These are phyloP conservation scores for Pyrenophora teres DNA, from an alignment of 2,329 filamentous ascomycete genomes.

Conservation along the genomic window DNA sequence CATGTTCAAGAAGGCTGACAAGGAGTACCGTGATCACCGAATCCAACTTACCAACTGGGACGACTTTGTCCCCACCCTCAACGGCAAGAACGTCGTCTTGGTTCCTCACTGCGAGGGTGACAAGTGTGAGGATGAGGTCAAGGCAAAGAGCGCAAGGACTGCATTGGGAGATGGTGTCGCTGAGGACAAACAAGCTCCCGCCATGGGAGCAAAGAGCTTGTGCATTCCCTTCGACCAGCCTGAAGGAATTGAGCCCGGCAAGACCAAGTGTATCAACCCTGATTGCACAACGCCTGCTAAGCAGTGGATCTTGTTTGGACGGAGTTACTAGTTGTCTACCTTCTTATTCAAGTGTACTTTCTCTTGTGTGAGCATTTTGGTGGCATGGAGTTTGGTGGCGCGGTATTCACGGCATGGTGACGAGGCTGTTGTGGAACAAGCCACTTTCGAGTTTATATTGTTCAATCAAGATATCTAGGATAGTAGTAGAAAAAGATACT, in stretches of 20 bases:
- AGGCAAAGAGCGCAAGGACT: slow-evolving; percentile 83
- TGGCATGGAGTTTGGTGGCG: slow-evolving; percentile 26
- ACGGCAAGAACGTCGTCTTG: slow-evolving; percentile 88
- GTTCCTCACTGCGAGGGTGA: slow-evolving; percentile 86
- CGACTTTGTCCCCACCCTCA: slow-evolving; percentile 86
- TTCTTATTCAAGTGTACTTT: neutral
- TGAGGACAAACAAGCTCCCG: slow-evolving; percentile 74
- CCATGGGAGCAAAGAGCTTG: slow-evolving; percentile 76
- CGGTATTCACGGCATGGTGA: slow-evolving; percentile 16
- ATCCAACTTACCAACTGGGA: slow-evolving; percentile 83
- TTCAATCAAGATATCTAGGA: slow-evolving; percentile 5
- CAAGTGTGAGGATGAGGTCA: slow-evolving; percentile 92
- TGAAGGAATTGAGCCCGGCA: slow-evolving; percentile 73
- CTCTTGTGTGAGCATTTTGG: slow-evolving; percentile 27
- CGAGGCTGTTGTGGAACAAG: slow-evolving; percentile 8
- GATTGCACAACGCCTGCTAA: slow-evolving; percentile 77
- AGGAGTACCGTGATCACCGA: slow-evolving; percentile 78
- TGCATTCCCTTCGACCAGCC: slow-evolving; percentile 88
- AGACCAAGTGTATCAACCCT: slow-evolving; percentile 91
- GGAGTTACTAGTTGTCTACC: slow-evolving; percentile 46
- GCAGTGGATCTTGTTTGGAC: slow-evolving; percentile 90
- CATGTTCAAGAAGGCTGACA: slow-evolving; percentile 76
- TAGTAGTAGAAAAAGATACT: neutral
- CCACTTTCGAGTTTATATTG: slow-evolving; percentile 9
- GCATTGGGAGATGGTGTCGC: slow-evolving; percentile 69